Evolutionary conservation across 305 asterid species (phyloP), one percentile per base, ranked within the genome.

Genomic region (Solanum hybrid): DNA sequence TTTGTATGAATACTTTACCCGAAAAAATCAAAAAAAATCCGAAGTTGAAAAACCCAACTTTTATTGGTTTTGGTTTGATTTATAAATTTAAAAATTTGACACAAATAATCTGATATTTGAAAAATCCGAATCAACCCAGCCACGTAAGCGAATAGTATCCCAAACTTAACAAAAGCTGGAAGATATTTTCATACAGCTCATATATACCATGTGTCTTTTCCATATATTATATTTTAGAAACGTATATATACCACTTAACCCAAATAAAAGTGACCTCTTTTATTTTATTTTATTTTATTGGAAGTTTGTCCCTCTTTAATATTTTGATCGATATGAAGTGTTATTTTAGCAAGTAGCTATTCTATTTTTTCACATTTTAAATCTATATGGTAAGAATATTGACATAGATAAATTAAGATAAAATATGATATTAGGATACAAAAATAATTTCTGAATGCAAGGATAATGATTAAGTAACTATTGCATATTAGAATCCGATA

Each of bases 61-160:
- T 40, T 11, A 40, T 40, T 40, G 16, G 8, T 35, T 35, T 35
- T 34, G 36, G 1, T 40, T 40, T 40, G 2, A 40, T 40, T 40
- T 40, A 11, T 11, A 40, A 4, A 40, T 40, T 40, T 40, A 40
- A 40, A 40, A 40, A 4, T 40, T 40, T 0, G 16, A 40, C 2
- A 1, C 2, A 40, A 40, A 40, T 40, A 0, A 11, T 40, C 2
- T 40, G 16, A 40, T 40, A 40, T 40, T 40, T 40, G 2, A 46
- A 16, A 46, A 46, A 14, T 14, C 0, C 1, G 0, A 14, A 46
- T 14, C 7, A 46, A 46, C 7, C 3, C 3, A 0, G 1, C 2
- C 3, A 14, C 1, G 3, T 40, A 46, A 20, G 3, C 46, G 5
- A 34, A 77, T 34, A 34, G 17, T 20, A 34, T 2, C 17, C 26